Conservation (phyloP, 1,284 basidiomycete genomes). For the Ganoderma lucidum region DNA sequence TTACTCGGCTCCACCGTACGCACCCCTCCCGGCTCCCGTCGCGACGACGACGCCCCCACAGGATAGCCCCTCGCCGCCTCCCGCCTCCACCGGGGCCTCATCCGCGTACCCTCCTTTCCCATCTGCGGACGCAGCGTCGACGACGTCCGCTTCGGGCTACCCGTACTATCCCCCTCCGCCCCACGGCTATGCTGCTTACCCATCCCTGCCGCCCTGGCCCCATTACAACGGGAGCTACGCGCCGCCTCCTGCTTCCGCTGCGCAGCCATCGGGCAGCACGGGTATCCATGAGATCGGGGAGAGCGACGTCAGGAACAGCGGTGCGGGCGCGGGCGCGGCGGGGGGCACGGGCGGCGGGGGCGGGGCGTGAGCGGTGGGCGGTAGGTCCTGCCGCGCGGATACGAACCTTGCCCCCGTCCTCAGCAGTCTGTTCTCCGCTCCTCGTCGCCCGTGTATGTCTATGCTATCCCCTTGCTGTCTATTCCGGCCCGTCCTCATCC, state of each 20-base stretch:
- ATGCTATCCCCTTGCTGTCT: conserved; percentile 19
- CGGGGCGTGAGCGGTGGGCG: conserved; percentile 11
- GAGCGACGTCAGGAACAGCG: conserved; percentile 32
- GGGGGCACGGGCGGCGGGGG: conserved; percentile 19
- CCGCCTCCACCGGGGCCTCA: conserved; percentile 13
- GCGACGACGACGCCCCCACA: conserved; percentile 34
- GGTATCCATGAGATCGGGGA: conserved; percentile 31
- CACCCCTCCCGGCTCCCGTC: conserved; percentile 29
- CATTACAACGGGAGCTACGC: conserved; percentile 35
- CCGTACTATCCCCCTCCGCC: conserved; percentile 29
- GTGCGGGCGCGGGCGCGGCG: conserved; percentile 19
- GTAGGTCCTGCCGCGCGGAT: neutral
- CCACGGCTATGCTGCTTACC: conserved; percentile 31
- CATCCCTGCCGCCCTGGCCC: conserved; percentile 35
- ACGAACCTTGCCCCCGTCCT: neutral
- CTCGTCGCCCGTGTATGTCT: conserved; percentile 26
- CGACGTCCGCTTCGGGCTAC: conserved; percentile 20
- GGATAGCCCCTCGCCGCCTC: conserved; percentile 39
- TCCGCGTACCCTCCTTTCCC: conserved; percentile 28
- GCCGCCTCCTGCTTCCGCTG: conserved; percentile 18
- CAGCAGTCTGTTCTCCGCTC: conserved; percentile 5
- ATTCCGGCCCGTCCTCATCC: conserved; percentile 10
- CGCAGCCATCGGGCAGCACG: conserved; percentile 18
- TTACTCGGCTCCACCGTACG: conserved; percentile 38
- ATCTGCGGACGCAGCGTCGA: conserved; percentile 14